A percentile compares a stretch with the other conserved stretches of the same genome.
Evolutionary conservation across 345 rosid species (phyloP).

Genomic region (Moringa oleifera): DNA sequence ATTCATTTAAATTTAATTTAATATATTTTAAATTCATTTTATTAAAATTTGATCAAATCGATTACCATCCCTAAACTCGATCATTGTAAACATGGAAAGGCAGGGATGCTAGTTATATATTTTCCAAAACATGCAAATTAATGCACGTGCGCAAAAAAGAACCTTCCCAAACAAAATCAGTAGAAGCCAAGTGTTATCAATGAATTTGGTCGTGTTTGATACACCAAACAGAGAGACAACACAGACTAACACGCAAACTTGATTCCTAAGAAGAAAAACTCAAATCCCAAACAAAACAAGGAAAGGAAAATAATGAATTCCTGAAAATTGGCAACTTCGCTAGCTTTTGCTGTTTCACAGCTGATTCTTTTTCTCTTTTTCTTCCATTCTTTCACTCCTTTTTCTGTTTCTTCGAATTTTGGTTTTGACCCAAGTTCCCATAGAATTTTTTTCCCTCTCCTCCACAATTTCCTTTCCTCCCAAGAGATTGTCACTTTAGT

Average conservation of each 20-base stretch:
- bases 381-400: constrained; percentile 31
- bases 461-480: constrained; percentile 32
- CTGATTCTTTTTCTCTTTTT: constrained; percentile 32
- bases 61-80: too few species aligned
- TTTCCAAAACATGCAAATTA: too few species aligned
- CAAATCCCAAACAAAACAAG: constrained; percentile 15
- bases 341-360: constrained; percentile 41
- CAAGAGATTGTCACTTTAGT: constrained; percentile 41
- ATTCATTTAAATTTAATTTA: too few species aligned
- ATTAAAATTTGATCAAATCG: too few species aligned
- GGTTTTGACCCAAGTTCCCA: constrained; percentile 18
- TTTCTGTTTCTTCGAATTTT: background rate
- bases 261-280: constrained; percentile 32
- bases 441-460: constrained; percentile 27
- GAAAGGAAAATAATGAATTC: constrained; percentile 32
- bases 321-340: constrained; percentile 43
- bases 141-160: constrained; percentile 10
- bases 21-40: too few species aligned
- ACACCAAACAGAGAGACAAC: too few species aligned
- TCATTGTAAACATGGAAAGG: too few species aligned
- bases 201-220: constrained; percentile 19
- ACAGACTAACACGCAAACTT: constrained; percentile 23
- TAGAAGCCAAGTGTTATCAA: constrained; percentile 19
- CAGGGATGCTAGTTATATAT: too few species aligned
- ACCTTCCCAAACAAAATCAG: constrained; percentile 5